Conservation (phyloP, 306 rosid species). For the barrel medic (Medicago truncatula) region DNA sequence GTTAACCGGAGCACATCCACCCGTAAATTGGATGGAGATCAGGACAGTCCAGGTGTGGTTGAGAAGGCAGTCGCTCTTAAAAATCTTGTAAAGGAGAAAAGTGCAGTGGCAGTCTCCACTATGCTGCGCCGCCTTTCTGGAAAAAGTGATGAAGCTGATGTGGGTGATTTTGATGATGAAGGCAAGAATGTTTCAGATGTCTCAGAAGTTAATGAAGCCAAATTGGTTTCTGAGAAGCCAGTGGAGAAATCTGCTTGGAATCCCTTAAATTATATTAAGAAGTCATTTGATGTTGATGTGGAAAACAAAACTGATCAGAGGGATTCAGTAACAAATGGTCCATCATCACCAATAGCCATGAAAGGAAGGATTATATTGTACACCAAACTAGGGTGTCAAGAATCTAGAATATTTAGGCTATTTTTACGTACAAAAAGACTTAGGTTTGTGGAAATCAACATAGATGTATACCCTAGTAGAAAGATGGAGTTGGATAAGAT, state of each 20-base stretch:
- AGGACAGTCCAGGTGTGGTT: conserved; percentile 68
- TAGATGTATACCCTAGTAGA: conserved; percentile 79
- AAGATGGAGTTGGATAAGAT: conserved; percentile 76
- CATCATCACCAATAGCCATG: conserved; percentile 47
- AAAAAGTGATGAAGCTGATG: conserved; percentile 53
- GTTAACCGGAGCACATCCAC: conserved; percentile 56
- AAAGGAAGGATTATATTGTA: conserved; percentile 82
- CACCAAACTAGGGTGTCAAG: conserved; percentile 79
- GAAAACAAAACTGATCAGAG: conserved; percentile 52
- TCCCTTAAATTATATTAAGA: conserved; percentile 70
- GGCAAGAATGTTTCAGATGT: conserved; percentile 50
- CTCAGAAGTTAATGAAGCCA: conserved; percentile 50
- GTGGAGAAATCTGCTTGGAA: conserved; percentile 67
- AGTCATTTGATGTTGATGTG: conserved; percentile 51
- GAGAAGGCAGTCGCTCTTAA: conserved; percentile 79
- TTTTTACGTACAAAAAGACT: conserved; percentile 73
- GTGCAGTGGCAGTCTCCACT: conserved; percentile 70
- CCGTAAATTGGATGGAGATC: conserved; percentile 57
- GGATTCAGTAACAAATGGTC: conserved; percentile 47
- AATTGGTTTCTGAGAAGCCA: conserved; percentile 59
- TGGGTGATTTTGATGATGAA: conserved; percentile 44
- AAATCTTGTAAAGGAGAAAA: conserved; percentile 74
- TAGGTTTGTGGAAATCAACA: conserved; percentile 76
- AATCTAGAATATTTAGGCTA: conserved; percentile 70
- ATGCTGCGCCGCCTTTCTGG: conserved; percentile 84